A percentile compares a stretch with the other conserved stretches of the same genome.
Evolutionary conservation across 768 basidiomycete genomes (phyloP).

Genomic region (Favolaschia claudopus): DNA sequence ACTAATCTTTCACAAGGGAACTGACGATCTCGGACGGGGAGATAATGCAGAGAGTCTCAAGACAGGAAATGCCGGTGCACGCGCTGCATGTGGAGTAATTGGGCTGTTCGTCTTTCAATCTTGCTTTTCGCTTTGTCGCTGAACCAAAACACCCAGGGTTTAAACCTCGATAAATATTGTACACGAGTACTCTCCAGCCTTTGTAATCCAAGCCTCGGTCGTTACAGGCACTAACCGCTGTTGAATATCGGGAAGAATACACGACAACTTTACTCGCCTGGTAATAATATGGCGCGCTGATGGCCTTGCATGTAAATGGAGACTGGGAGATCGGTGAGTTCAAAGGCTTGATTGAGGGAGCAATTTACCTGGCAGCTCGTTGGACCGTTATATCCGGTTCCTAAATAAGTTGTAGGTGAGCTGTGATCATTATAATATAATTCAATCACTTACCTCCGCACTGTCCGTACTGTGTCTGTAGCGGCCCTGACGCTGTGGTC

Average conservation of each 20-base stretch:
- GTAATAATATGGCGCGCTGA: slow-evolving; percentile 62
- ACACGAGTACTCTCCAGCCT: too few relatives aligned
- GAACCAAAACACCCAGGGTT: slow-evolving; percentile 10
- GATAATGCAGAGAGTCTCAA: slow-evolving; percentile 72
- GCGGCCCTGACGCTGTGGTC: slow-evolving; percentile 45
- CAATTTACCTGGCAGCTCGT: slow-evolving; percentile 51
- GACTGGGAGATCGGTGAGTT: neutral
- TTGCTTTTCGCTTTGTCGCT: neutral
- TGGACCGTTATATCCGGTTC: slow-evolving; percentile 54
- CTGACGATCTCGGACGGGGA: slow-evolving; percentile 82
- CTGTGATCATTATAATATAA: neutral
- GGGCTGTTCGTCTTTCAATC: neutral
- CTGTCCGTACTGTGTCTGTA: slow-evolving; percentile 57
- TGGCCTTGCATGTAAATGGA: slow-evolving; percentile 45
- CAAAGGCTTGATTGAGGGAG: slow-evolving; percentile 23
- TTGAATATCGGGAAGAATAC: neutral
- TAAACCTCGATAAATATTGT: neutral
- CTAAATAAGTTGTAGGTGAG: slow-evolving; percentile 28
- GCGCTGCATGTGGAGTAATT: slow-evolving; percentile 86
- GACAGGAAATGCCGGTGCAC: slow-evolving; percentile 80
- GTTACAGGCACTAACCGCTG: slow-evolving; percentile 31
- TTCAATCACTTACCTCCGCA: slow-evolving; percentile 51
- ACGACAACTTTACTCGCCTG: slow-evolving; percentile 44
- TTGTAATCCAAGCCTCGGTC: too few relatives aligned
- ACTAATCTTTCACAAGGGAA: slow-evolving; percentile 53